These are phyloP conservation scores for Fusarium concolor DNA, from an alignment of 2,329 filamentous ascomycete genomes.

Conservation along the genomic window DNA sequence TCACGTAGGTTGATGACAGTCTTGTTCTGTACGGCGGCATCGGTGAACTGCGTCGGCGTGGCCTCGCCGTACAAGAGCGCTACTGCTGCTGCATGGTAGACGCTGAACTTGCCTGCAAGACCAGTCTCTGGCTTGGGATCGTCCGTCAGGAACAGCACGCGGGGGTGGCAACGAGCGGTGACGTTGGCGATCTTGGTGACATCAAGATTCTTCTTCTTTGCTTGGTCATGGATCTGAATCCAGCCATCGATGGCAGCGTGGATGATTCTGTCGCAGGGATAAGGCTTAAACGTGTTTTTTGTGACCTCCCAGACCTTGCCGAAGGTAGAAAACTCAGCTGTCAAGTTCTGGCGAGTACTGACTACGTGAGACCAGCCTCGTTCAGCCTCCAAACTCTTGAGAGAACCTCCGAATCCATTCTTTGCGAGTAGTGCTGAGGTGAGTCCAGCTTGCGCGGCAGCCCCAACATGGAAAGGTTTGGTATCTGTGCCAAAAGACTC, in stretches of 20 bases:
- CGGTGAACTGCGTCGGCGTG: neutral
- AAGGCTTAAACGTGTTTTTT: neutral
- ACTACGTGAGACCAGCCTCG: conserved; percentile 3
- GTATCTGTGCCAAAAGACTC: conserved; percentile 4
- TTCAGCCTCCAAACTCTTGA: neutral
- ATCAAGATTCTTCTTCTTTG: neutral
- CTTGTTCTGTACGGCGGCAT: neutral
- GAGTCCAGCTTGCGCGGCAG: conserved; percentile 2
- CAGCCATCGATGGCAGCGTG: conserved; percentile 11
- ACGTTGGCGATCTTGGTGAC: neutral
- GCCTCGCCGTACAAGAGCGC: neutral
- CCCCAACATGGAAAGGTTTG: conserved; percentile 6
- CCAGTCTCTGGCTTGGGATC: neutral
- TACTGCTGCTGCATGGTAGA: conserved; percentile 4
- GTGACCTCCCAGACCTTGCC: neutral
- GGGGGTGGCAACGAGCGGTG: neutral
- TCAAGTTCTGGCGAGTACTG: neutral
- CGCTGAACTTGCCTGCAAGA: conserved; percentile 1
- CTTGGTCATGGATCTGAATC: neutral
- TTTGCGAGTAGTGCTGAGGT: conserved; percentile 3
- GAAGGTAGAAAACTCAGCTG: neutral
- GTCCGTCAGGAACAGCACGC: neutral
- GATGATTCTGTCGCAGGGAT: conserved; percentile 1
- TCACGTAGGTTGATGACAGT: neutral
- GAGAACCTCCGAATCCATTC: conserved; percentile 1